Conservation (phyloP, 805 yeast species). For the Suhomyces kilbournensis region DNA sequence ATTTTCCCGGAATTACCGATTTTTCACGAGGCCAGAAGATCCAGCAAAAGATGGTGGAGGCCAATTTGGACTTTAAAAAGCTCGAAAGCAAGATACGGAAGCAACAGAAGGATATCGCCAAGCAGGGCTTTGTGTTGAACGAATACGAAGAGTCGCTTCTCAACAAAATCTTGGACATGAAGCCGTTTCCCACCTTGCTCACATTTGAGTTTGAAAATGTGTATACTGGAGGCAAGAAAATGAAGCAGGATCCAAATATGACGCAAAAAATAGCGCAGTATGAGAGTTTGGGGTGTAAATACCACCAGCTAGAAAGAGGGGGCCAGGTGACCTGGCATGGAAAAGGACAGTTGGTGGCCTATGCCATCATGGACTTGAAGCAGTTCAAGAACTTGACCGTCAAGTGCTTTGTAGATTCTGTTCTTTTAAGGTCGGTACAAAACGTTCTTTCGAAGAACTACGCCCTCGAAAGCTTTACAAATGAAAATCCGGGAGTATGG, state of each 20-base stretch:
- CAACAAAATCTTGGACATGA: slow-evolving; percentile 40
- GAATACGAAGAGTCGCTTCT: slow-evolving; percentile 48
- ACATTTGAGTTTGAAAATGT: slow-evolving; percentile 85
- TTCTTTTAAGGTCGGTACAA: slow-evolving; percentile 58
- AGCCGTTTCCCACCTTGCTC: slow-evolving; percentile 65
- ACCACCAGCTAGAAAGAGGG: slow-evolving; percentile 81
- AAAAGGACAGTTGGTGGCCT: slow-evolving; percentile 88
- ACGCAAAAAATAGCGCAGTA: slow-evolving; percentile 23
- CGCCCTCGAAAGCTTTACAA: slow-evolving; percentile 47
- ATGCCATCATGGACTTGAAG: slow-evolving; percentile 65
- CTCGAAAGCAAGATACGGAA: slow-evolving; percentile 47
- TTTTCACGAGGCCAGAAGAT: slow-evolving; percentile 49
- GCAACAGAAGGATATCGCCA: slow-evolving; percentile 36
- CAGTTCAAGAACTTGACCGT: slow-evolving; percentile 56
- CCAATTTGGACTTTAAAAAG: slow-evolving; percentile 55
- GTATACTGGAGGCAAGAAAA: slow-evolving; percentile 89
- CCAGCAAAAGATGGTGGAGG: slow-evolving; percentile 55
- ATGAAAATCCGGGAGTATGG: slow-evolving; percentile 91
- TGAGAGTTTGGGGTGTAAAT: slow-evolving; percentile 48
- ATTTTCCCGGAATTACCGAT: slow-evolving; percentile 39
- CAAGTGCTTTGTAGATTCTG: slow-evolving; percentile 59
- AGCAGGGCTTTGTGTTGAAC: slow-evolving; percentile 40
- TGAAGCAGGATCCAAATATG: slow-evolving; percentile 49
- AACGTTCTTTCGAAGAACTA: slow-evolving; percentile 38
- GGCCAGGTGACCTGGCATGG: slow-evolving; percentile 98